Base-by-base conservation (phyloP, 2,329 filamentous ascomycete genomes). In the Purpureocillium takamizusanense region DNA sequence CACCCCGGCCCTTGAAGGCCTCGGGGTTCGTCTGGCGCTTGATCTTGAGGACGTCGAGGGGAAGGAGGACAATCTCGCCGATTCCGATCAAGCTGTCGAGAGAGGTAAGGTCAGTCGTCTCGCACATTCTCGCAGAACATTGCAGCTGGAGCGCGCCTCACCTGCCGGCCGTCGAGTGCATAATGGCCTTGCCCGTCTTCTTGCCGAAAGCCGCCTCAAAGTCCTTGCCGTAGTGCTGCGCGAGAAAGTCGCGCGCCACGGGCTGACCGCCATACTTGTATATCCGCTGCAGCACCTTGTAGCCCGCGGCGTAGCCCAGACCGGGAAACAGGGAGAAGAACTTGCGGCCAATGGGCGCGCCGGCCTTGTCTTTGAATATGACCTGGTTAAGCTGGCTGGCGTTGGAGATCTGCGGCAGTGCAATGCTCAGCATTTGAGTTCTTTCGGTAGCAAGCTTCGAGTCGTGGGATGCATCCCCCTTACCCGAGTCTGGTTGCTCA, bases 231-330 rank as follows among this genome's bases (percentile, higher is more conserved):
- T 94, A 82, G 72, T 97, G 75, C 57, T 74, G 66, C 37, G 76
- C 75, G 37, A 98, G 76, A 65, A 83, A 95, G 66, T 98, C 92
- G 39, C 90, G 83, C 30, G 86, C 89, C 53, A 95, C 86, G 33
- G 92, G 92, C 70, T 98, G 92, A 36, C 92, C 92, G 50, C 92
- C 92, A 58, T 95, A 98, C 70, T 98, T 98, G 77, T 98, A 98
- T 60, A 98, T 80, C 62, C 92, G 76, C 76, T 98, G 92, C 40
- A 95, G 78, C 46, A 97, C 74, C 76, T 98, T 98, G 75, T 98
- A 98, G 45, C 89, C 89, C 40, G 92, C 92, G 41, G 92, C 92
- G 63, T 98, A 98, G 57, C 92, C 92, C 43, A 98, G 77, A 57
- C 92, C 92, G 25, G 92, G 92, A 70, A 98, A 98, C 34, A 98